Base-by-base conservation (phyloP, 1,284 basidiomycete species). In the Cryptococcus sp. region DNA sequence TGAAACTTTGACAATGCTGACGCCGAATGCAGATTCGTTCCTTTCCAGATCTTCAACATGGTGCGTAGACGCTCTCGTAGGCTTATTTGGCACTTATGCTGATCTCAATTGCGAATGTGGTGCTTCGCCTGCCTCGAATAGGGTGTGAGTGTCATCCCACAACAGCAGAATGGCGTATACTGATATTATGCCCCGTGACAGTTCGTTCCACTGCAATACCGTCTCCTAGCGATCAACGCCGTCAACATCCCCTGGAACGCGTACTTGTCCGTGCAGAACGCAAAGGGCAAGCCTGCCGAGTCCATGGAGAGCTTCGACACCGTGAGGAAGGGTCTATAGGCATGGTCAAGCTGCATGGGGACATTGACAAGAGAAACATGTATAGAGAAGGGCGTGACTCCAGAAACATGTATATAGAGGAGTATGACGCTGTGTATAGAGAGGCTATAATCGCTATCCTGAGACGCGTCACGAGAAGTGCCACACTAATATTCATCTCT, bases 241-340 rank as follows among this genome's bases (percentile, higher is more conserved):
- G 75, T 81, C 64, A 77, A 76, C 55, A 72, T 81, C 45, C 77
- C 78, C 20, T 81, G 80, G 80, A 81, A 81, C 68, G 68, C 78
- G 11, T 80, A 72, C 70, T 69, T 79, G 44, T 80, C 77, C 16
- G 58, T 77, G 20, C 76, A 78, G 59, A 75, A 76, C 54, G 66
- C 68, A 55, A 72, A 75, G 60, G 67, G 64, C 22, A 62, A 65
- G 48, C 57, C 59, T 41, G 52, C 53, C 16, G 60, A 51, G 25
- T 31, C 45, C 15, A 56, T 55, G 20, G 61, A 67, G 56, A 48
- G 13, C 31, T 35, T 35, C 31, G 31, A 35, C 31, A 13, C 53
- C 7, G 40, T 56, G 31, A 23, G 41, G 20, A 58, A 65, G 49
- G 45, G 52, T 22, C 55, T 54, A 11, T 59, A 60, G 44, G 35